Conservation (phyloP, 2,329 filamentous ascomycete species). For the Thielaviopsis euricoi region DNA sequence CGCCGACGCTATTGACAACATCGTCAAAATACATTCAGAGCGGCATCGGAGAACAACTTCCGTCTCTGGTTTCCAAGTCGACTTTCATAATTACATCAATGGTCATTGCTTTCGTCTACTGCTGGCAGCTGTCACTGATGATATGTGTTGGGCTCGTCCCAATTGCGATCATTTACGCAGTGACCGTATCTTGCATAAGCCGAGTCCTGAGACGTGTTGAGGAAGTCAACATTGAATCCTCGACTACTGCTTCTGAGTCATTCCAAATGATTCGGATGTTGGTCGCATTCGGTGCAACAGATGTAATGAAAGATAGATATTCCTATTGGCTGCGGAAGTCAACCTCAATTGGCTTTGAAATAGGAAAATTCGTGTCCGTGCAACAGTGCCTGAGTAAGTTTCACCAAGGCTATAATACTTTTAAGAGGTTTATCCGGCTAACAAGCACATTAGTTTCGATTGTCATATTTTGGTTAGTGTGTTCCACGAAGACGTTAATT, state of each 20-base stretch:
- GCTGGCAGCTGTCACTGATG: constrained; percentile 34
- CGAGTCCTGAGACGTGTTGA: constrained; percentile 20
- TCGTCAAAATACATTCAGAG: constrained; percentile 35
- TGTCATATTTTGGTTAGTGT: not conserved
- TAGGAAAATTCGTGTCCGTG: constrained; percentile 14
- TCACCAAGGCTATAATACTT: constrained; percentile 3
- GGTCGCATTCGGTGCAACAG: constrained; percentile 25
- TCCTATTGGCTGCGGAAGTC: constrained; percentile 21
- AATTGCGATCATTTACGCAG: constrained; percentile 19
- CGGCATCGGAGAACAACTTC: constrained; percentile 36
- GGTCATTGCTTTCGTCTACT: constrained; percentile 34
- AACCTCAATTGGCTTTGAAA: constrained; percentile 16
- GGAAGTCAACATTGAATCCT: constrained; percentile 21
- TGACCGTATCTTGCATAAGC: constrained; percentile 20
- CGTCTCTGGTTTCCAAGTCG: constrained; percentile 24
- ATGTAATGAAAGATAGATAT: constrained; percentile 21
- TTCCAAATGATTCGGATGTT: constrained; percentile 27
- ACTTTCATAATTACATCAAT: constrained; percentile 27
- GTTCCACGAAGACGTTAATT: not conserved
- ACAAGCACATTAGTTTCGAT: not conserved
- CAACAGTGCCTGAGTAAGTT: constrained; percentile 14
- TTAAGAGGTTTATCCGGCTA: not conserved
- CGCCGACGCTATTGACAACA: constrained; percentile 34
- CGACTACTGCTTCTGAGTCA: constrained; percentile 24
- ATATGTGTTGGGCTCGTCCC: constrained; percentile 29